Evolutionary conservation across 2,329 filamentous ascomycete species (phyloP), one percentile per base, ranked within the genome.

Genomic region (Arthroderma sp.): DNA sequence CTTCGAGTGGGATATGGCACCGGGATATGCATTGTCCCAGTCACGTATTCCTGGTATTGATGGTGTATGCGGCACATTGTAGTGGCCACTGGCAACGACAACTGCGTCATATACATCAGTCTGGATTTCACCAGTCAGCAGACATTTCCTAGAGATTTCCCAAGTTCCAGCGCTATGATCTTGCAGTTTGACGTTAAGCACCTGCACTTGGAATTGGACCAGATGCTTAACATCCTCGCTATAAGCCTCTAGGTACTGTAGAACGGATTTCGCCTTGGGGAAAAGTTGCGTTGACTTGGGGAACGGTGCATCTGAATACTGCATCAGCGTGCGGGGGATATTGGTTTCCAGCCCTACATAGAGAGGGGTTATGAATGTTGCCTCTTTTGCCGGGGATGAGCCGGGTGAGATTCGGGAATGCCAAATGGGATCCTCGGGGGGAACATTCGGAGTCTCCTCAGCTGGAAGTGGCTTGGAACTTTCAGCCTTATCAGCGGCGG

Each of bases 311-410:
- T 89, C 83, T 4, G 80, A 81, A 60, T 80, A 95, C 3, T 72
- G 68, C 89, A 96, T 96, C 43, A 95, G 60, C 0, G 72, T 70
- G 48, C 82, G 77, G 0, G 87, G 84, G 40, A 95, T 87, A 60
- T 96, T 96, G 22, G 88, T 87, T 56, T 94, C 82, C 10, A 95
- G 68, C 27, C 73, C 67, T 40, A 86, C 78, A 61, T 95, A 95
- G 64, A 94, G 77, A 3, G 88, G 83, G 11, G 83, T 86, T n/a
- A 85, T 71, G 56, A 89, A 94, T 2, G 78, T 62, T 4, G 82
- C 74, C 1, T 73, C 57, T 6, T 50, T 49, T 28, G 28, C 28
- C 2, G 53, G 29, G 6, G 31, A 7, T 9, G 38, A 9, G n/a
- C 31, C 30, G 40, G 30, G 43, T 10, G 53, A 50, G 39, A 58